Percentiles rank a stretch among this genome's conserved stretches.
Evolutionary conservation across 2,329 filamentous ascomycete genomes (phyloP).

Genomic region (Trichoderma simmonsii): DNA sequence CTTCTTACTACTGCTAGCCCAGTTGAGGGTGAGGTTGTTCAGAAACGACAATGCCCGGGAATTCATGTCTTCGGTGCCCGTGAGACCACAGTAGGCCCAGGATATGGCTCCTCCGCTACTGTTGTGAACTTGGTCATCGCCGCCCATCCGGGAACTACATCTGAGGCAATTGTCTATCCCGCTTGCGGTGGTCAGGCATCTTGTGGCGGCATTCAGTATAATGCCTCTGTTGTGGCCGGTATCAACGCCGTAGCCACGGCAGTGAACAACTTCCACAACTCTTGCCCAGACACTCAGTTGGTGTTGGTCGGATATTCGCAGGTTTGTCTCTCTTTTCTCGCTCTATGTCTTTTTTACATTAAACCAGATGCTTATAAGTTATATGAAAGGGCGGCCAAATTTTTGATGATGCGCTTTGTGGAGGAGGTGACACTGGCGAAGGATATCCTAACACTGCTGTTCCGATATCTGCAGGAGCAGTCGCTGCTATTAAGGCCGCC

Average conservation of each 20-base stretch:
- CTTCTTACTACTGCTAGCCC: neutral
- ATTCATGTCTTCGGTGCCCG: slow-evolving; percentile 47
- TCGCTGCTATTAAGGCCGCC: slow-evolving; percentile 57
- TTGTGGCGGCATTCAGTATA: slow-evolving; percentile 60
- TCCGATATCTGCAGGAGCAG: slow-evolving; percentile 44
- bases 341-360: neutral
- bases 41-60: slow-evolving; percentile 17
- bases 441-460: slow-evolving; percentile 43
- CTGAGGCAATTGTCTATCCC: slow-evolving; percentile 56
- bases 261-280: slow-evolving; percentile 55
- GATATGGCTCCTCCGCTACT: slow-evolving; percentile 49
- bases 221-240: slow-evolving; percentile 40
- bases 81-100: slow-evolving; percentile 48
- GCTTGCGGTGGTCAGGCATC: slow-evolving; percentile 59
- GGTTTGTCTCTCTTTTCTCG: slow-evolving; percentile 32
- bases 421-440: slow-evolving; percentile 49
- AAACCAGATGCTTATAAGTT: neutral
- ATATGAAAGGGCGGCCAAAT: slow-evolving; percentile 53
- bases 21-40: neutral
- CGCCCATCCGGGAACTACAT: slow-evolving; percentile 48
- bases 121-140: slow-evolving; percentile 49
- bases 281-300: slow-evolving; percentile 56
- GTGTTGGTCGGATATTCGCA: slow-evolving; percentile 62
- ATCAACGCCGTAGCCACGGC: slow-evolving; percentile 25
- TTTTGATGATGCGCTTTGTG: slow-evolving; percentile 61